A percentile compares a stretch with the other conserved stretches of the same genome.
Evolutionary conservation across 306 rosid species (phyloP).

Genomic region (Malus asiatica): DNA sequence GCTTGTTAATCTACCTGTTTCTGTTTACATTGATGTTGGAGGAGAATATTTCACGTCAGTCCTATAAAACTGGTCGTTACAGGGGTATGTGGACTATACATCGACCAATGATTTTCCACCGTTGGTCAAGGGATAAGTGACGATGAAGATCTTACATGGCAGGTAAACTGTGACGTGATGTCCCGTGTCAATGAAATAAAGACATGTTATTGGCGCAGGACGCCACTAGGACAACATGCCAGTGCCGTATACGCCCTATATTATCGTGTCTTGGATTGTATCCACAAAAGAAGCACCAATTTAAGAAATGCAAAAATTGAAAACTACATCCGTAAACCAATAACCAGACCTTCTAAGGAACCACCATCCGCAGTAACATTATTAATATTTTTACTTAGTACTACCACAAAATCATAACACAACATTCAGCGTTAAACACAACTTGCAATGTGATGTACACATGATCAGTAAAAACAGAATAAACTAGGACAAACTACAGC

Average conservation of each 20-base stretch:
- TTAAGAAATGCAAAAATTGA: no score
- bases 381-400: not conserved
- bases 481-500: not conserved
- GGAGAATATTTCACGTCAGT: slow-evolving; percentile 26
- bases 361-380: not conserved
- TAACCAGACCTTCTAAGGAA: not conserved
- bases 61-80: slow-evolving; percentile 23
- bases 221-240: no score
- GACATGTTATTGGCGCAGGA: no score
- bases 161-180: no score
- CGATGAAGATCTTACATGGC: not conserved
- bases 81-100: slow-evolving; percentile 16
- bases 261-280: no score
- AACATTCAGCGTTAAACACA: not conserved
- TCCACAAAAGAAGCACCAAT: no score
- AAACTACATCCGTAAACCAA: not conserved
- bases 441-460: not conserved
- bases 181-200: no score
- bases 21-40: slow-evolving; percentile 30
- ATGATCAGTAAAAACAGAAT: not conserved
- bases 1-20: slow-evolving; percentile 28
- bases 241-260: no score
- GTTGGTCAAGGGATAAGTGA: slow-evolving; percentile 14
- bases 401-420: not conserved
- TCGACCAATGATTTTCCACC: slow-evolving; percentile 33